Evolutionary conservation across 257 asterid genomes (phyloP).

Genomic region (Echium plantagineum): DNA sequence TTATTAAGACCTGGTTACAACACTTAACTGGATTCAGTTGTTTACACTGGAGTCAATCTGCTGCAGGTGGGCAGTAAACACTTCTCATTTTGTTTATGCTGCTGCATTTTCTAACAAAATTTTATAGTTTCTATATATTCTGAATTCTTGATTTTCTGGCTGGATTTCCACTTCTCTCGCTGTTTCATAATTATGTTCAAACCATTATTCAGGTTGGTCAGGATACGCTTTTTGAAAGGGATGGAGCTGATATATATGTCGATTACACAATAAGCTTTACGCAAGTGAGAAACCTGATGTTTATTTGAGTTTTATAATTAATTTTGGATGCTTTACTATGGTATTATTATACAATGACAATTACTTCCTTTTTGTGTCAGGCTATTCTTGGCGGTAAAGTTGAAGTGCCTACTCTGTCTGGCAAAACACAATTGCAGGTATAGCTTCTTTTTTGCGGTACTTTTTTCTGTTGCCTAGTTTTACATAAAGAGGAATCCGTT

Average conservation of each 20-base stretch:
- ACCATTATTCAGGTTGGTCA: constrained; percentile 48
- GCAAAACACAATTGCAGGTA: constrained; percentile 55
- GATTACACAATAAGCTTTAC: constrained; percentile 64
- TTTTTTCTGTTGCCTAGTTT: background rate
- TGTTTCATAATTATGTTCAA: constrained; percentile 1
- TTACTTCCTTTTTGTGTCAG: constrained; percentile 22
- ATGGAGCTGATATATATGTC: constrained; percentile 83
- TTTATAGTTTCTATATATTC: background rate
- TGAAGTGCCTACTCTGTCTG: constrained; percentile 74
- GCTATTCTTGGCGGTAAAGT: constrained; percentile 90
- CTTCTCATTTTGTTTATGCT: too few species aligned
- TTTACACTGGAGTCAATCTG: too few species aligned
- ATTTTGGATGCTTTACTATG: background rate
- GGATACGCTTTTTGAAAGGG: constrained; percentile 63
- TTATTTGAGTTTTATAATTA: constrained; percentile 1
- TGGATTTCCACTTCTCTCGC: constrained; percentile 4
- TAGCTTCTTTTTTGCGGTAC: constrained; percentile 12
- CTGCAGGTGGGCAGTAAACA: too few species aligned
- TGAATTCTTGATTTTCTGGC: background rate
- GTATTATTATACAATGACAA: background rate
- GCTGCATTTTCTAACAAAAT: too few species aligned
- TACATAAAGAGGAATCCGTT: too few species aligned
- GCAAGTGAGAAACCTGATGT: constrained; percentile 46
- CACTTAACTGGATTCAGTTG: too few species aligned
- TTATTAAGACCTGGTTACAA: too few species aligned